Evolutionary conservation across 345 rosid species (phyloP), one percentile per base, ranked within the genome.

Genomic region (Rhodomyrtus tomentosa): DNA sequence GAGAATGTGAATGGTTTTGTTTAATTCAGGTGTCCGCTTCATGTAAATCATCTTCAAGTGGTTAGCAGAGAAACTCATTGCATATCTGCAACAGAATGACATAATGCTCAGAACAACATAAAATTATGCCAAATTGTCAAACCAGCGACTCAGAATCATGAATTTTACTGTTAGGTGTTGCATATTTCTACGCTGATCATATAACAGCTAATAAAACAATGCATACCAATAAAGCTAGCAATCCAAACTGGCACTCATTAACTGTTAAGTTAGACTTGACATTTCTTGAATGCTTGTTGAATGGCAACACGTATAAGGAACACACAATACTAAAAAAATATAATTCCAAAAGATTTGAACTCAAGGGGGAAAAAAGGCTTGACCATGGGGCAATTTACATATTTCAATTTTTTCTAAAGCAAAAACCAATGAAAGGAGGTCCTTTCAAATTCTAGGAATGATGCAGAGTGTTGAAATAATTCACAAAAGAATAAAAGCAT

Each of bases 1-100:
- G 85, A 93, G 84, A 74, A 96, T 93, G 89, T 96, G 99, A 82
- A 96, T 87, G 38, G 90, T 89, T 89, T 95, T 96, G 92, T 85
- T 93, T 81, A 95, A 84, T 88, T 91, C 93, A 80, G 98, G 98
- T 53, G 97, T 92, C 90, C 98, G 93, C 87, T 93, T 93, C 91
- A 92, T 91, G 80, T 89, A 96, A 5, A 93, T 79, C 90, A 88
- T 89, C 91, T 96, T 96, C 94, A 96, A 90, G 89, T 93, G 87
- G 90, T 93, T 94, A 85, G 89, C 93, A 55, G 96, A 95, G 85
- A 91, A 93, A 88, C 94, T 91, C 94, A 92, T 90, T 62, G 98
- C 99, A 84, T 91, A 96, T 84, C 99, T 96, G 90, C 74, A 82
- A 58, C 81, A 52, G 72, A 42, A 32, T 74, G 12, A 51, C 38